Percentiles rank a stretch among this genome's conserved stretches.
Evolutionary conservation across 2,329 filamentous ascomycete species (phyloP).

Genomic region (Neonectria neomacrospora): DNA sequence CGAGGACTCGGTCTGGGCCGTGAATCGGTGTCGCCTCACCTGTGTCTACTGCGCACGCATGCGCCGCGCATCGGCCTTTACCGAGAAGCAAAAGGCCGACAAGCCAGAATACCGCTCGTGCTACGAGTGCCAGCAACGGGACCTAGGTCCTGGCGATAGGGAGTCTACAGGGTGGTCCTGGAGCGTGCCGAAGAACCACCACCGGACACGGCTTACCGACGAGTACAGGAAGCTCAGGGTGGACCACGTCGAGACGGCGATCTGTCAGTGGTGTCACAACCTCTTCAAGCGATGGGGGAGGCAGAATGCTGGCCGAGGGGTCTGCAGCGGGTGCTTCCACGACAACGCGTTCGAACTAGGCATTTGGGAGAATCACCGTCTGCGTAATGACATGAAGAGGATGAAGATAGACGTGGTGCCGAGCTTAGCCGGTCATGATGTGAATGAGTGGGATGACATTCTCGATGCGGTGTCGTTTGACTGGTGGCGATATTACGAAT

Average conservation of each 20-base stretch:
- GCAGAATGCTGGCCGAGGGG: not conserved
- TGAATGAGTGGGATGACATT: not conserved
- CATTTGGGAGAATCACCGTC: constrained; percentile 6
- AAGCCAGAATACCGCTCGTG: constrained; percentile 6
- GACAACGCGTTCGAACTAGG: not conserved
- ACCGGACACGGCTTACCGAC: constrained; percentile 7
- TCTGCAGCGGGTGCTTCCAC: constrained; percentile 17
- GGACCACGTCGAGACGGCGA: constrained; percentile 9
- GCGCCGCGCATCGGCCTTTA: constrained; percentile 21
- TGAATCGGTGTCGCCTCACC: constrained; percentile 12
- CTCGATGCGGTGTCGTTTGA: not conserved
- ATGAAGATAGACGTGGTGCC: not conserved
- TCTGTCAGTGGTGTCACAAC: constrained; percentile 19
- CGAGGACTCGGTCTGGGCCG: constrained; percentile 19
- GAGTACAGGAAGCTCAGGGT: constrained; percentile 5
- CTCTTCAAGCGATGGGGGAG: constrained; percentile 12
- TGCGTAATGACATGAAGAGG: constrained; percentile 7
- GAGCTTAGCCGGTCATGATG: not conserved
- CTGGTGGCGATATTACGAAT: not conserved
- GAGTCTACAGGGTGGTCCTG: not conserved
- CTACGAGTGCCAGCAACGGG: constrained; percentile 7
- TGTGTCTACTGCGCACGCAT: constrained; percentile 28
- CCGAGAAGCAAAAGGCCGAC: constrained; percentile 17
- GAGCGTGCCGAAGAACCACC: not conserved
- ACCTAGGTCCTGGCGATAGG: not conserved